Conservation (phyloP, 2,329 filamentous ascomycete genomes). For the Pseudohalonectria lignicola region DNA sequence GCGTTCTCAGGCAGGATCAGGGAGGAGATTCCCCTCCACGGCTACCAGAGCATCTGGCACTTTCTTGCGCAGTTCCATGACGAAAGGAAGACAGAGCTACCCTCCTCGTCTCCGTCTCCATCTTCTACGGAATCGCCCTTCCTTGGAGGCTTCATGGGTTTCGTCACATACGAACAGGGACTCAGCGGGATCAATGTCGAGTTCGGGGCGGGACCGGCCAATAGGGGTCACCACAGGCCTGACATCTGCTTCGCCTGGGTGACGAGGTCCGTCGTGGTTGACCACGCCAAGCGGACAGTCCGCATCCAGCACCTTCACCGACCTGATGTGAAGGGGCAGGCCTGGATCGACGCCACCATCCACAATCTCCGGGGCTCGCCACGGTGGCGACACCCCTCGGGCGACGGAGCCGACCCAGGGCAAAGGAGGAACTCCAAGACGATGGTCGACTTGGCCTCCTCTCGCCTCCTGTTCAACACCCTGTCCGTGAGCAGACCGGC, state of each 20-base stretch:
- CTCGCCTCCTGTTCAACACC: not conserved
- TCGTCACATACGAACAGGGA: constrained; percentile 75
- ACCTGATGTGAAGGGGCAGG: constrained; percentile 17
- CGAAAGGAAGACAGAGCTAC: not conserved
- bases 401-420: not conserved
- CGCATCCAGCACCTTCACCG: constrained; percentile 57
- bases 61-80: constrained; percentile 35
- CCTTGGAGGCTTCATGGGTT: constrained; percentile 76
- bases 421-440: not conserved
- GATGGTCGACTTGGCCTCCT: not conserved
- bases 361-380: constrained; percentile 16
- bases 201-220: constrained; percentile 13
- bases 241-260: constrained; percentile 71
- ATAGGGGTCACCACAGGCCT: constrained; percentile 34
- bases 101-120: not conserved
- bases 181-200: constrained; percentile 46
- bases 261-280: constrained; percentile 65
- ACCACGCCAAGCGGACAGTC: constrained; percentile 51
- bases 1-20: constrained; percentile 9
- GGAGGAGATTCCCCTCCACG: constrained; percentile 16
- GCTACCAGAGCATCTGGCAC: constrained; percentile 30
- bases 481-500: constrained; percentile 27
- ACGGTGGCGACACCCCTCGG: constrained; percentile 13
- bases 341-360: constrained; percentile 32
- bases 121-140: constrained; percentile 56